These are phyloP conservation scores for Penicillium waksmanii DNA, from an alignment of 495 filamentous ascomycete species.

Conservation along the genomic window DNA sequence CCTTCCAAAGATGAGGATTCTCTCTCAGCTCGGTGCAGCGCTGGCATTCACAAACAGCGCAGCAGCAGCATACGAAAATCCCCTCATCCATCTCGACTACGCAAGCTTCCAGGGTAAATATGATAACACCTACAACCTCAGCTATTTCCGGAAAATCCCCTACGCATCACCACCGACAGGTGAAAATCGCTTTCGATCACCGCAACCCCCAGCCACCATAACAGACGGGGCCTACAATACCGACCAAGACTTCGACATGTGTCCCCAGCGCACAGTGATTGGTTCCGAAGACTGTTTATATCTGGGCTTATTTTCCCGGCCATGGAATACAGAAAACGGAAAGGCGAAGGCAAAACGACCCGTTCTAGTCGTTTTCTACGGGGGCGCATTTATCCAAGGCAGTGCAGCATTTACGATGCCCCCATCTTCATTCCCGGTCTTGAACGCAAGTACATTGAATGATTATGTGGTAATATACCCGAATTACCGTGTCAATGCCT, in stretches of 20 bases:
- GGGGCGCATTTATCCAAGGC: constrained; percentile 65
- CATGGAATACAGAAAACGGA: constrained; percentile 46
- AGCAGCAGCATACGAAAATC: constrained; percentile 27
- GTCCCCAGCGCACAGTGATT: constrained; percentile 59
- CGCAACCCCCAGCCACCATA: constrained; percentile 52
- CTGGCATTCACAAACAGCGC: constrained; percentile 13
- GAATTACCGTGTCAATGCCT: constrained; percentile 61
- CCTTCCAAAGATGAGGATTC: constrained; percentile 12
- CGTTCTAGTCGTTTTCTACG: constrained; percentile 63
- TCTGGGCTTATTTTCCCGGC: constrained; percentile 60
- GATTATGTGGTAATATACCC: constrained; percentile 57
- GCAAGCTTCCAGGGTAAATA: constrained; percentile 63
- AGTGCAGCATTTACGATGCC: constrained; percentile 56
- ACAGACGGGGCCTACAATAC: constrained; percentile 54
- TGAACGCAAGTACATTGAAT: constrained; percentile 50
- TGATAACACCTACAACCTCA: constrained; percentile 51
- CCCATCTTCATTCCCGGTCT: constrained; percentile 58
- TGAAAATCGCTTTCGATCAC: constrained; percentile 58
- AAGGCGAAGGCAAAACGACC: constrained; percentile 40
- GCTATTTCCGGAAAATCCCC: constrained; percentile 60
- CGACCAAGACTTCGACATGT: constrained; percentile 60
- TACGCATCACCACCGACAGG: constrained; percentile 61
- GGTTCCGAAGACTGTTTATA: constrained; percentile 67
- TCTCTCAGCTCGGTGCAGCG: neutral
- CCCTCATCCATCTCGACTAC: constrained; percentile 51